phyloP scores from a whole-genome alignment of 78 protist species.

The Planoprotostelium fungivorum region DNA sequence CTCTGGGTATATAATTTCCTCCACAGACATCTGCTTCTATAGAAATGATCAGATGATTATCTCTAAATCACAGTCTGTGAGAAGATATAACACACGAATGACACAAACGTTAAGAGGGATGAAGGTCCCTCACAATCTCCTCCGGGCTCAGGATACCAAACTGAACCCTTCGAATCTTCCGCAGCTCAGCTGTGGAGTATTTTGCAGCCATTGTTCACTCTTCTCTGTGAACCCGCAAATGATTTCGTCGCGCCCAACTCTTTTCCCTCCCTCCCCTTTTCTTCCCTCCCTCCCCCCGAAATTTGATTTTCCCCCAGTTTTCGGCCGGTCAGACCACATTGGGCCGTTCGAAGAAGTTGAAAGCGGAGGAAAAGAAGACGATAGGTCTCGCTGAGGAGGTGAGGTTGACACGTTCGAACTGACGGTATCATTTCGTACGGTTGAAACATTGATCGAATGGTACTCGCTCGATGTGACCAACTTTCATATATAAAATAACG shows the following conservation, averaged over 20 bases:
- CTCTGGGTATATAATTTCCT: slow-evolving; percentile 46
- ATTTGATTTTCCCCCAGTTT: not conserved
- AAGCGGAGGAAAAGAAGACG: too few species aligned
- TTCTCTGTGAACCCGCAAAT: not conserved
- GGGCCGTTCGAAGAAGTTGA: too few species aligned
- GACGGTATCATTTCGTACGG: too few species aligned
- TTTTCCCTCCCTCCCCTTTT: not conserved
- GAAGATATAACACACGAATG: not conserved
- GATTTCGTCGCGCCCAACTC: too few species aligned
- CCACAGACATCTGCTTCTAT: slow-evolving; percentile 60
- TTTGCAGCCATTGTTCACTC: not conserved
- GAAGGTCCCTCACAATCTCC: slow-evolving; percentile 44
- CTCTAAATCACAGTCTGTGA: not conserved
- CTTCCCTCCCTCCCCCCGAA: not conserved
- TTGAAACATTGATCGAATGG: too few species aligned
- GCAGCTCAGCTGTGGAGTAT: slow-evolving; percentile 48
- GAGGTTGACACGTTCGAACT: too few species aligned
- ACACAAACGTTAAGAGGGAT: too few species aligned
- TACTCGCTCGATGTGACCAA: too few species aligned
- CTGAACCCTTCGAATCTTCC: slow-evolving; percentile 66
- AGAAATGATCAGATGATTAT: not conserved
- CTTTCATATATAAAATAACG: too few species aligned
- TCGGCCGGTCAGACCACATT: too few species aligned
- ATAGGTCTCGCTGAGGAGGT: too few species aligned
- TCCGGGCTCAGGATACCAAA: slow-evolving; percentile 87